phyloP scores from a whole-genome alignment of 2,329 filamentous ascomycete genomes.

The Paraphoma chrysanthemicola region DNA sequence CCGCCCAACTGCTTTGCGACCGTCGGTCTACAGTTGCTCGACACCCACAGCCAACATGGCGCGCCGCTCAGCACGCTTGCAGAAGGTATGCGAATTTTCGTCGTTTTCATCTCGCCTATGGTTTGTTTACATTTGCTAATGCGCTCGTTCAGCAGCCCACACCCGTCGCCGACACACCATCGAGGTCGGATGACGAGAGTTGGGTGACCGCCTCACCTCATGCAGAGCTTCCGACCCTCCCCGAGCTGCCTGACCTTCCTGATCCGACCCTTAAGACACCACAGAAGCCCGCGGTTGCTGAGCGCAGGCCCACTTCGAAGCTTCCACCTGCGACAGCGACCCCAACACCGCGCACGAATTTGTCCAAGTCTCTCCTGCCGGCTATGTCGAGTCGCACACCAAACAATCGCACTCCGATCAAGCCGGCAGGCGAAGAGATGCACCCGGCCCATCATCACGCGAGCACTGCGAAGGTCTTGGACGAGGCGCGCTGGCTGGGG shows the following conservation, averaged over 20 bases:
- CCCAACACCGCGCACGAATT: slow-evolving; percentile 49
- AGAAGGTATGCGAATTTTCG: slow-evolving; percentile 37
- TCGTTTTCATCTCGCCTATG: slow-evolving; percentile 1
- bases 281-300: slow-evolving; percentile 23
- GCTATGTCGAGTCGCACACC: slow-evolving; percentile 55
- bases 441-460: slow-evolving; percentile 84
- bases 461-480: slow-evolving; percentile 75
- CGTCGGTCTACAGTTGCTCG: slow-evolving; percentile 11
- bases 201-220: slow-evolving; percentile 36
- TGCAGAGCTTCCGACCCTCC: slow-evolving; percentile 29
- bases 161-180: slow-evolving; percentile 24
- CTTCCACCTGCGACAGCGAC: slow-evolving; percentile 31
- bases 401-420: slow-evolving; percentile 67
- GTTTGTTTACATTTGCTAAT: slow-evolving; percentile 42
- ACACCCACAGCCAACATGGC: slow-evolving; percentile 35
- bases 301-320: slow-evolving; percentile 28
- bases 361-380: slow-evolving; percentile 27
- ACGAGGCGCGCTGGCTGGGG: slow-evolving; percentile 81
- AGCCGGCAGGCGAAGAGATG: slow-evolving; percentile 82
- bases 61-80: slow-evolving; percentile 45
- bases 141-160: slow-evolving; percentile 33
- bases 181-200: slow-evolving; percentile 28
- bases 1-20: slow-evolving; percentile 15
- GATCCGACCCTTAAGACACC: slow-evolving; percentile 29
- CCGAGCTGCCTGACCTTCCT: slow-evolving; percentile 27